Base-by-base conservation (phyloP, 345 rosid species). In the Melastoma malabathricum region DNA sequence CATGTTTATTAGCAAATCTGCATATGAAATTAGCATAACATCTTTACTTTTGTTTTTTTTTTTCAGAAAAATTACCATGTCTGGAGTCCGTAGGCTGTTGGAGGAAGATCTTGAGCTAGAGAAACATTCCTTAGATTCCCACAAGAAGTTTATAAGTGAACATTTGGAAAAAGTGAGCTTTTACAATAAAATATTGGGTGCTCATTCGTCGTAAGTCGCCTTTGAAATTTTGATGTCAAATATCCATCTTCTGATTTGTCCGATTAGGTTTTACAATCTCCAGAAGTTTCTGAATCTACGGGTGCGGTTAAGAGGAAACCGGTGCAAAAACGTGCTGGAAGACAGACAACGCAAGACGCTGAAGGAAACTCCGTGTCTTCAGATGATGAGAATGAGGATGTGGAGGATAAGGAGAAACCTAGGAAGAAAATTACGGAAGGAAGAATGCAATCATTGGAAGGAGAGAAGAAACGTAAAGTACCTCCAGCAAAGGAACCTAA, bases 71-170 rank as follows among this genome's bases (percentile, higher is more conserved):
- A 62, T 86, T 59, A 78, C 96, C 15, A 74, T 92, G 95, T 83
- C 75, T 48, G 79, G 78, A 57, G 81, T 81, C 57, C 93, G 95
- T 59, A 73, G 96, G 25, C 76, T 80, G 51, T 64, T 87, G 68
- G 98, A 92, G 76, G 71, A 74, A 66, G 98, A 92, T 74, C 87
- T 92, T 64, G 59, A 72, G 50, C 73, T 87, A 41, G 80, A 77
- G 43, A 77, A 79, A 51, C 10, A 43, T 73, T 31, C 73, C 38
- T 90, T 92, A 63, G 96, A 84, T 67, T 70, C 79, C 15, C 71
- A 56, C 62, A 92, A 87, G 76, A 72, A 73, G 66, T 75, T 82
- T 55, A 79, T 87, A 43, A 69, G 70, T 63, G 61, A 64, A 45
- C 75, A 76, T 41, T 65, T 92, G 64, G 93, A 87, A 56, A 70